Evolutionary conservation across 177 flowering plant genomes (phyloP).

Genomic region (Vitis hybrid): DNA sequence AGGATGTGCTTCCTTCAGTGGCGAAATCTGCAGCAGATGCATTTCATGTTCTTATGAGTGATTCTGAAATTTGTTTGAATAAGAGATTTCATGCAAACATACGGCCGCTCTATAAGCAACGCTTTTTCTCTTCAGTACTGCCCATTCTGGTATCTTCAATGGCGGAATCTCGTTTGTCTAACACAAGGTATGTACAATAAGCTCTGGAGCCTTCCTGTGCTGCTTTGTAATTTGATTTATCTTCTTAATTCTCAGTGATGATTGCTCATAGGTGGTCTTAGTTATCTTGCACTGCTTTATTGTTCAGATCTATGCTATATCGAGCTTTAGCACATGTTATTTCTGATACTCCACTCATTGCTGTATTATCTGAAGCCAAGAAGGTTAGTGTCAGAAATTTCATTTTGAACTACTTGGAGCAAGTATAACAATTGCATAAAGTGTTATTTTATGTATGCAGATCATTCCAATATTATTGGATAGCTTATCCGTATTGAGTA

Average conservation of each 20-base stretch:
- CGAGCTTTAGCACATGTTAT: conserved; percentile 74
- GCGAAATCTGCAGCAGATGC: conserved; percentile 78
- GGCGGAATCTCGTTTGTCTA: conserved; percentile 42
- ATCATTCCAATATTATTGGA: conserved; percentile 57
- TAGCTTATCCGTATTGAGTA: conserved; percentile 47
- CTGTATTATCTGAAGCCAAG: conserved; percentile 60
- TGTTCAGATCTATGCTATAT: conserved; percentile 61
- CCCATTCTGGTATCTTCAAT: conserved; percentile 65
- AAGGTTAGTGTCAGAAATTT: conserved; percentile 42
- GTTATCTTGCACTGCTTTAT: neutral
- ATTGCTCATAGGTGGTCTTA: neutral
- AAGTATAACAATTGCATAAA: neutral
- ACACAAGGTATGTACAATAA: conserved; percentile 41
- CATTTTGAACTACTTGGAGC: neutral
- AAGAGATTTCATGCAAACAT: conserved; percentile 70
- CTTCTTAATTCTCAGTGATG: neutral
- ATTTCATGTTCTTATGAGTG: conserved; percentile 69
- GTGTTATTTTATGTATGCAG: conserved; percentile 41
- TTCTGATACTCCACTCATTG: conserved; percentile 64
- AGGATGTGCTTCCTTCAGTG: conserved; percentile 23
- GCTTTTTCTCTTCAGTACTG: conserved; percentile 64
- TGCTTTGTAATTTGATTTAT: neutral
- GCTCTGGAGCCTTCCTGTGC: neutral
- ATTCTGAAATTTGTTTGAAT: conserved; percentile 75
- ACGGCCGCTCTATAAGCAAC: conserved; percentile 90